These are phyloP conservation scores for Apium graveolens DNA, from an alignment of 129 eudicot species.

Conservation along the genomic window DNA sequence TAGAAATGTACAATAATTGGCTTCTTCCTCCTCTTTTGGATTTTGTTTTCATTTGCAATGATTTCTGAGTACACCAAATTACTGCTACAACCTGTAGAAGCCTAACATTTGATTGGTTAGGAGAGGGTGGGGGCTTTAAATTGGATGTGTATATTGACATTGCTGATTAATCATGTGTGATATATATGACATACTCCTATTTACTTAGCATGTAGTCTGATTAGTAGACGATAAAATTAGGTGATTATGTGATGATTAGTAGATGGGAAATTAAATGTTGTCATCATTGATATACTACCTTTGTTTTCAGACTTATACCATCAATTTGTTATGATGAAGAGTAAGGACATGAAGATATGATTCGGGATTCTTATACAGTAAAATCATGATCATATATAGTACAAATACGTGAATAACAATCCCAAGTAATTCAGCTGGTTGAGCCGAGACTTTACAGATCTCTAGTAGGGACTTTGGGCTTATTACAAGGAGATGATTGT, in stretches of 20 bases:
- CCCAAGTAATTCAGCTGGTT: no score
- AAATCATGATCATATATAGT: no score
- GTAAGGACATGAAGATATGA: neutral
- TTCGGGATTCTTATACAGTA: neutral
- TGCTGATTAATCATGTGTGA: neutral
- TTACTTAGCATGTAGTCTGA: neutral
- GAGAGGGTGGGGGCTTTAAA: neutral
- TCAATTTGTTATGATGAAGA: no score
- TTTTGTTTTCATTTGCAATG: neutral
- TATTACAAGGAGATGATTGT: no score
- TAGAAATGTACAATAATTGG: conserved; percentile 1
- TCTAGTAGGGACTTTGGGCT: no score
- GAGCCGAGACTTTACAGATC: no score
- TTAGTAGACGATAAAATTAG: no score
- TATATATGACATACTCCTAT: no score
- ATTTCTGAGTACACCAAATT: neutral
- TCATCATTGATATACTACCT: no score
- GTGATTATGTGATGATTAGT: neutral
- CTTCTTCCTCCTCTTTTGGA: neutral
- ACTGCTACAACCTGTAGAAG: neutral
- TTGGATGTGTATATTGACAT: neutral
- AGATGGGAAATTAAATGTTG: neutral
- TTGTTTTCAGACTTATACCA: no score
- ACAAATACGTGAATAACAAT: neutral
- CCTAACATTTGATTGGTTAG: neutral